Conservation (phyloP, 352 stramenopile genomes). For the Globisporangium apiculatum region DNA sequence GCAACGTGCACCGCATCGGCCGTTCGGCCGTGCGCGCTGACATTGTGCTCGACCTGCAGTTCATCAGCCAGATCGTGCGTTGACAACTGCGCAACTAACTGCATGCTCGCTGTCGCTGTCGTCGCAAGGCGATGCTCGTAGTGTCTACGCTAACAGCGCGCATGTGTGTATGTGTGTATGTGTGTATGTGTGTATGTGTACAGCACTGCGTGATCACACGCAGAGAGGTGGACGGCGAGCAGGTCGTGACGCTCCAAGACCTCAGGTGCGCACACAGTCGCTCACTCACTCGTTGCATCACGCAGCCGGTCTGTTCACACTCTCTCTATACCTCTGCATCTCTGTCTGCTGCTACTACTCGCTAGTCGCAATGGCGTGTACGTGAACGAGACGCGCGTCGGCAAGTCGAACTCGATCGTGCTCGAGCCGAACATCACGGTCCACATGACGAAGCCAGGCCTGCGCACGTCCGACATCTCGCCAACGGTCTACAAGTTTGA, state of each 20-base stretch:
- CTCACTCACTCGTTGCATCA: not conserved
- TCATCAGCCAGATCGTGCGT: constrained; percentile 65
- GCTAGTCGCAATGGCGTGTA: constrained; percentile 44
- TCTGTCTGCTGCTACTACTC: constrained; percentile 20
- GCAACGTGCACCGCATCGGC: constrained; percentile 37
- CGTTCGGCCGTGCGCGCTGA: constrained; percentile 40
- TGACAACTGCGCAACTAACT: not conserved
- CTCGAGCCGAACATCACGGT: constrained; percentile 43
- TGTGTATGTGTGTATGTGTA: not conserved
- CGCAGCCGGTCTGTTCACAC: not conserved
- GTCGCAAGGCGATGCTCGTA: not conserved
- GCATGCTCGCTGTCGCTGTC: not conserved
- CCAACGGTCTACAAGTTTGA: constrained; percentile 64
- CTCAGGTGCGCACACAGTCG: constrained; percentile 31
- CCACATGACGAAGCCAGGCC: constrained; percentile 63
- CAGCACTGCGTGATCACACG: constrained; percentile 59
- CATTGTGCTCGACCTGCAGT: constrained; percentile 42
- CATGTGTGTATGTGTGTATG: not conserved
- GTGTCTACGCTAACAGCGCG: not conserved
- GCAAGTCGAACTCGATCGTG: constrained; percentile 23
- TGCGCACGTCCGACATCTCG: constrained; percentile 16
- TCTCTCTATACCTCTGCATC: not conserved
- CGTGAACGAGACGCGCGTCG: constrained; percentile 53
- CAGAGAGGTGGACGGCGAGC: constrained; percentile 16
- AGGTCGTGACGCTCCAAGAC: constrained; percentile 37